A percentile compares a stretch with the other conserved stretches of the same genome.
Conservation (phyloP, 1,139 yeast species). For the Spathaspora sp. region DNA sequence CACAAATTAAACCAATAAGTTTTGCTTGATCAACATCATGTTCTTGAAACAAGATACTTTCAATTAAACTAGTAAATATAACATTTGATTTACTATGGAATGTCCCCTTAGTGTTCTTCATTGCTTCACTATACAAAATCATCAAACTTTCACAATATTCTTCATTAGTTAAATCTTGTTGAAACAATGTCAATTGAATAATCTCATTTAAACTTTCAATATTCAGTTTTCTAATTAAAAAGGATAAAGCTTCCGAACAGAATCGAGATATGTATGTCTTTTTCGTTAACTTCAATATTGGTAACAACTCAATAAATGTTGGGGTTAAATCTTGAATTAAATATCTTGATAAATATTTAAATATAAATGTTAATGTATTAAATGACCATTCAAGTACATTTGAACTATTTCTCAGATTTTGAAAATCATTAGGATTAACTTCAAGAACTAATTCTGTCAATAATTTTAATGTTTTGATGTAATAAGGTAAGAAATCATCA, state of each 20-base stretch:
- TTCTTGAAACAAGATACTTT: constrained; percentile 27
- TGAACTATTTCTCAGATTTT: constrained; percentile 47
- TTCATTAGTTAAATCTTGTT: constrained; percentile 36
- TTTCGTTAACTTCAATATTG: constrained; percentile 54
- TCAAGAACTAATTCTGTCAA: constrained; percentile 53
- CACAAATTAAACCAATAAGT: constrained; percentile 50
- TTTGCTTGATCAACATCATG: constrained; percentile 12
- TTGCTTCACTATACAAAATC: constrained; percentile 68
- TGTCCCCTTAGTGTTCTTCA: constrained; percentile 68
- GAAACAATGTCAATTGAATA: constrained; percentile 51
- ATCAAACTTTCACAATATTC: constrained; percentile 58
- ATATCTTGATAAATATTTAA: constrained; percentile 76
- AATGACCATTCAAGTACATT: constrained; percentile 82
- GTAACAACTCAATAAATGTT: constrained; percentile 65
- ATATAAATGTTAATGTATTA: constrained; percentile 81
- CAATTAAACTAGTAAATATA: constrained; percentile 48
- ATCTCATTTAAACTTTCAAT: constrained; percentile 35
- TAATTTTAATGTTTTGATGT: constrained; percentile 49
- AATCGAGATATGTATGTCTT: constrained; percentile 73
- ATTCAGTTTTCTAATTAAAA: constrained; percentile 69
- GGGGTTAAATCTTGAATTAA: constrained; percentile 63
- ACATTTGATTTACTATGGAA: constrained; percentile 69
- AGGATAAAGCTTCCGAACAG: constrained; percentile 89
- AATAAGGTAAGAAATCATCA: constrained; percentile 79
- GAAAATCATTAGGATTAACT: constrained; percentile 45